A percentile compares a stretch with the other conserved stretches of the same genome.
Conservation (phyloP, 495 filamentous ascomycete species). For the Bombardia bombarda region DNA sequence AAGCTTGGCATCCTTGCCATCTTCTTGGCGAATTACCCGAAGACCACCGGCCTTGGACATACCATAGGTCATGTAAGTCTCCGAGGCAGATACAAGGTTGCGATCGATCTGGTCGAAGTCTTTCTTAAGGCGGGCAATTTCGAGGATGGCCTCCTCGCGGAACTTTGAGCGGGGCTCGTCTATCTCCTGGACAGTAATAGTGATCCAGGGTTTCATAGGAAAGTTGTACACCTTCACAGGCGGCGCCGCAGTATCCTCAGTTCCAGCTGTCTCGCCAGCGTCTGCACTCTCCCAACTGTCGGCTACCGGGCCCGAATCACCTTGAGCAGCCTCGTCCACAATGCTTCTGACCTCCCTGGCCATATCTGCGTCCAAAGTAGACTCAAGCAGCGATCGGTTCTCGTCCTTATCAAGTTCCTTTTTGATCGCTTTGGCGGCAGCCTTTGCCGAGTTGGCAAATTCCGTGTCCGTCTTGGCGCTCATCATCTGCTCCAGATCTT, state of each 20-base stretch:
- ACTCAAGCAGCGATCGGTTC: slow-evolving; percentile 42
- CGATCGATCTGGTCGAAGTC: slow-evolving; percentile 96
- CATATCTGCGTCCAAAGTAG: slow-evolving; percentile 40
- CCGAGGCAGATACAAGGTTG: slow-evolving; percentile 81
- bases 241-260: slow-evolving; percentile 55
- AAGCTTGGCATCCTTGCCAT: slow-evolving; percentile 79
- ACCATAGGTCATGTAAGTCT: slow-evolving; percentile 86
- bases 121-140: slow-evolving; percentile 90
- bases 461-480: slow-evolving; percentile 36
- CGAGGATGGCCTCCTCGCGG: slow-evolving; percentile 66
- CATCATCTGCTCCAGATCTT: slow-evolving; percentile 34
- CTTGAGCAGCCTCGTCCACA: slow-evolving; percentile 46
- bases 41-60: slow-evolving; percentile 87
- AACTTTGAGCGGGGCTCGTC: slow-evolving; percentile 44
- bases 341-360: slow-evolving; percentile 50
- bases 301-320: slow-evolving; percentile 38
- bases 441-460: slow-evolving; percentile 33
- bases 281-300: slow-evolving; percentile 78
- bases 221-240: slow-evolving; percentile 89
- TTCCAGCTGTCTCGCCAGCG: slow-evolving; percentile 60
- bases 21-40: slow-evolving; percentile 86
- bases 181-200: slow-evolving; percentile 53
- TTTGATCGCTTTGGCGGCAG: slow-evolving; percentile 43
- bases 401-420: slow-evolving; percentile 51
- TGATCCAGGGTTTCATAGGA: slow-evolving; percentile 89